Base-by-base conservation (phyloP, 495 filamentous ascomycete species). In the Penicillium robsamsonii region DNA sequence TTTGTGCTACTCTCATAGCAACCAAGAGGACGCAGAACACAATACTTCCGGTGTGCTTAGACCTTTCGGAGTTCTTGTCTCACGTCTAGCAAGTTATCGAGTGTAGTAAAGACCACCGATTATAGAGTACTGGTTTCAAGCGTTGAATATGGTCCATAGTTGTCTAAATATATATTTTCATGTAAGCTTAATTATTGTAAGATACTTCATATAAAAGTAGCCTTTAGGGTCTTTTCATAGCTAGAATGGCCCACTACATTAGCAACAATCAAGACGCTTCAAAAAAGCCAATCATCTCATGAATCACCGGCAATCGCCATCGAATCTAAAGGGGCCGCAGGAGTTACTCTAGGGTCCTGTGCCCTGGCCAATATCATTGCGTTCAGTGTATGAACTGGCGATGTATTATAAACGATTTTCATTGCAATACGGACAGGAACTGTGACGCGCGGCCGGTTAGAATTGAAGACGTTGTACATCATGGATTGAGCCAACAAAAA, bases 401-500 rank as follows among this genome's bases (percentile, higher is more conserved):
- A 47, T 10, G 30, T 49, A 47, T 29, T 29, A 40, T 30, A 45
- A 15, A 12, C 31, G 25, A 30, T 38, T 52, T 43, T 44, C 7
- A 37, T 64, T 64, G 56, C 25, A 41, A 63, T 57, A 46, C 51
- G 15, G 18, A 66, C 56, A 68, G 50, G 56, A 58, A 56, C 43
- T 58, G 57, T 66, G 65, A 63, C 63, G 63, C 65, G 65, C 65
- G 65, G 55, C 60, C 56, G 22, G 60, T 61, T 54, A 30, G 18
- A 49, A 56, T 63, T 22, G 25, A 11, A 35, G 46, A 53, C 27
- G 30, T 41, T 61, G 58, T 64, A 59, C 56, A 41, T 59, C 60
- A 57, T 53, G 22, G 47, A 58, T 37, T 61, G 29, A 30, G 50
- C 29, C 40, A 30, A 46, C 49, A 22, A 9, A 35, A 40, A 57